Conservation (phyloP, 2,329 filamentous ascomycete species). For the Alternaria atra region DNA sequence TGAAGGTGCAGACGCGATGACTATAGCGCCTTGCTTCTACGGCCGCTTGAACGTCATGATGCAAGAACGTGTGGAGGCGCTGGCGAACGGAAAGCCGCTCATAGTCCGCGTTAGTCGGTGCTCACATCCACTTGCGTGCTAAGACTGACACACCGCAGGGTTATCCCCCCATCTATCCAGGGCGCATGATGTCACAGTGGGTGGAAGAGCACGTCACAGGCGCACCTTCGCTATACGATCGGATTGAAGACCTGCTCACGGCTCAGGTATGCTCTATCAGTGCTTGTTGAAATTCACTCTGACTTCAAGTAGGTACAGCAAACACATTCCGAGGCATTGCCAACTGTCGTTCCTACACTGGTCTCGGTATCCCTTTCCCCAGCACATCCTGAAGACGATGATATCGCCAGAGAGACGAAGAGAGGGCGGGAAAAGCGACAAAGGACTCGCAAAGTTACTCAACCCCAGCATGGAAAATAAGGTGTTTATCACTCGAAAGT, state of each 20-base stretch:
- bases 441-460: neutral
- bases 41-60: neutral
- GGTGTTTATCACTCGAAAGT: neutral
- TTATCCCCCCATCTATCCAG: neutral
- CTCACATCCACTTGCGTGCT: too few relatives aligned
- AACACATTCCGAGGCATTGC: neutral
- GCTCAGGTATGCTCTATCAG: neutral
- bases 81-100: neutral
- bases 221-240: neutral
- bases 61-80: neutral
- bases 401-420: neutral
- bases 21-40: neutral
- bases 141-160: neutral
- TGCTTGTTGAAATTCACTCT: neutral
- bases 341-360: neutral
- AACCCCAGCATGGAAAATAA: neutral
- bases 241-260: neutral
- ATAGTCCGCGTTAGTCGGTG: neutral
- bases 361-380: too few relatives aligned
- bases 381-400: neutral
- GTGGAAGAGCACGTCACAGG: neutral
- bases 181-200: neutral
- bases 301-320: neutral
- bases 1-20: neutral
- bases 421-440: neutral